Conservation (phyloP, 345 rosid species). For the Salix caprea region DNA sequence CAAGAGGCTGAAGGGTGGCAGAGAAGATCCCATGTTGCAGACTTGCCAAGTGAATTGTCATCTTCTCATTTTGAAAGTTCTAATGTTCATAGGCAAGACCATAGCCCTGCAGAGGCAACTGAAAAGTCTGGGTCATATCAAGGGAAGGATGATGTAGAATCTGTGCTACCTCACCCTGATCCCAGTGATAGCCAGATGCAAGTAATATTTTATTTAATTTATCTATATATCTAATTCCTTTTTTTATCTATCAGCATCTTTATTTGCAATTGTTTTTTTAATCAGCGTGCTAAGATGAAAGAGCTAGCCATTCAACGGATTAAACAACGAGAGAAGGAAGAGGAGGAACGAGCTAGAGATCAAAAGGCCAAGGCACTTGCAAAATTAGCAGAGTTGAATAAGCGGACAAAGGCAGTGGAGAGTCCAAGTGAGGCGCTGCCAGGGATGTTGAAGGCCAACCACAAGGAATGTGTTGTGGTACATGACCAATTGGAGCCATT, state of each 20-base stretch:
- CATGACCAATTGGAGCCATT: conserved; percentile 14
- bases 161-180: conserved; percentile 35
- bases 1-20: conserved; percentile 59
- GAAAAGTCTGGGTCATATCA: conserved; percentile 35
- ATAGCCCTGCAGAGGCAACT: conserved; percentile 22
- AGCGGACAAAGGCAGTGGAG: conserved; percentile 54
- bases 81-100: conserved; percentile 34
- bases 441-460: conserved; percentile 25
- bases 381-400: conserved; percentile 79
- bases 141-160: conserved; percentile 40
- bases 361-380: conserved; percentile 85
- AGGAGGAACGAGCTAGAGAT: conserved; percentile 84
- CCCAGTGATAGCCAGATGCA: conserved; percentile 50
- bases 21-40: conserved; percentile 41
- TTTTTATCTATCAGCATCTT: neutral
- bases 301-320: conserved; percentile 69
- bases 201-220: conserved; percentile 26
- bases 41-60: conserved; percentile 25
- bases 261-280: neutral
- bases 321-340: conserved; percentile 70
- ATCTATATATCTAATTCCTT: neutral
- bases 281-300: conserved; percentile 71
- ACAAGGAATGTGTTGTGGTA: neutral
- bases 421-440: conserved; percentile 29
- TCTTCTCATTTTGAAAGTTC: conserved; percentile 38